A percentile compares a stretch with the other conserved stretches of the same genome.
These are phyloP conservation scores for Eucalyptus grandis DNA, from an alignment of 345 rosid genomes.

Conservation along the genomic window DNA sequence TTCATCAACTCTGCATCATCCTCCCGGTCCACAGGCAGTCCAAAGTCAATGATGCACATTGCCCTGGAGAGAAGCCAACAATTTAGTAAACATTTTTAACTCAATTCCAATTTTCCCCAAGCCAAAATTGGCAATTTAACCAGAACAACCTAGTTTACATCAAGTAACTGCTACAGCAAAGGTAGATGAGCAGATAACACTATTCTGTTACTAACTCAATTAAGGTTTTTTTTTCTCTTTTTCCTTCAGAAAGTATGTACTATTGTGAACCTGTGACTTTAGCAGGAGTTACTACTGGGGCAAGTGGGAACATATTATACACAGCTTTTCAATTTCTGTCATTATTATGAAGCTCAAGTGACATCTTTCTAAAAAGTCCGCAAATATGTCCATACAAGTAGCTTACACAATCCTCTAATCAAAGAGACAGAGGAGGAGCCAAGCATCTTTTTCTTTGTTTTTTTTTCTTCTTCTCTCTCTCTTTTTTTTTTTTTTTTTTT, in stretches of 20 bases:
- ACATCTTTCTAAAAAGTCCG: background rate
- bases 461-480: background rate
- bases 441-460: background rate
- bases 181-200: background rate
- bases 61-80: slow-evolving; percentile 40
- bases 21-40: slow-evolving; percentile 57
- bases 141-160: background rate
- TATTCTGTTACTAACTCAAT: background rate
- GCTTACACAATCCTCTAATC: background rate
- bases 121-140: background rate
- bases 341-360: background rate
- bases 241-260: background rate
- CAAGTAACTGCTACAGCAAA: background rate
- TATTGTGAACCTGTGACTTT: background rate
- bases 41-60: slow-evolving; percentile 77
- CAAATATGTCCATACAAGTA: background rate
- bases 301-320: background rate
- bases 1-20: slow-evolving; percentile 40
- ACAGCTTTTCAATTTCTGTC: background rate
- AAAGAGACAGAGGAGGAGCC: background rate
- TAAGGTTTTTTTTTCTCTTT: background rate
- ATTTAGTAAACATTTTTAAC: background rate
- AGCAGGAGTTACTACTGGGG: background rate
- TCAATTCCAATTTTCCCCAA: background rate
- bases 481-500: background rate